phyloP scores from a whole-genome alignment of 2,329 filamentous ascomycete species.

The Pseudogymnoascus sp. region DNA sequence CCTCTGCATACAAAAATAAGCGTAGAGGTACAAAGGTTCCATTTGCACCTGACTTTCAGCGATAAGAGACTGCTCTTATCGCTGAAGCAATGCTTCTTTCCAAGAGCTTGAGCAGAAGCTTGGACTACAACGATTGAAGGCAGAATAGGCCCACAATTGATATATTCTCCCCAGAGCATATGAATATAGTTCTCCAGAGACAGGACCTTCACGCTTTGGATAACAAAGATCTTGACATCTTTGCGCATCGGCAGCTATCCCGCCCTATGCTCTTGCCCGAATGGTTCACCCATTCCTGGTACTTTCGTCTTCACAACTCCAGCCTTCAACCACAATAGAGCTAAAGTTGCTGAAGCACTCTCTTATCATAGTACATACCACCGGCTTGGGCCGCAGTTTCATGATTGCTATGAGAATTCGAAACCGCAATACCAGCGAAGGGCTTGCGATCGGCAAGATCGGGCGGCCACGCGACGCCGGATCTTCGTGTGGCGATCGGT shows the following conservation, averaged over 20 bases:
- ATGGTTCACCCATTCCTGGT: neutral
- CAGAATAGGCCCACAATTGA: neutral
- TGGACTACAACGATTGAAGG: neutral
- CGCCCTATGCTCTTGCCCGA: neutral
- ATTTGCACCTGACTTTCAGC: neutral
- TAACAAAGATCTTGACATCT: neutral
- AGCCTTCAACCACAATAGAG: neutral
- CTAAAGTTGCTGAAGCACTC: neutral
- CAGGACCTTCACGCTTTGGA: neutral
- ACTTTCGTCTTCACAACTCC: neutral
- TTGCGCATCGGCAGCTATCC: neutral
- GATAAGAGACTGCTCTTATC: neutral
- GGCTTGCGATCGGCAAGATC: neutral
- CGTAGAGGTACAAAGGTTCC: neutral
- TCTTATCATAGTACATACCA: neutral
- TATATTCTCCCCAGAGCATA: neutral
- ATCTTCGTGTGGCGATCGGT: neutral
- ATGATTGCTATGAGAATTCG: neutral
- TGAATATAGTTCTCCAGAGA: neutral
- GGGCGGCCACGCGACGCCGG: neutral
- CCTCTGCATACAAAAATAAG: neutral
- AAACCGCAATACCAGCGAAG: neutral
- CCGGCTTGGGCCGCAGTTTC: neutral
- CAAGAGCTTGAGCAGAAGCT: neutral
- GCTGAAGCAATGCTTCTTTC: neutral